Conservation (phyloP, 805 yeast species). For the Ogataea philodendri region DNA sequence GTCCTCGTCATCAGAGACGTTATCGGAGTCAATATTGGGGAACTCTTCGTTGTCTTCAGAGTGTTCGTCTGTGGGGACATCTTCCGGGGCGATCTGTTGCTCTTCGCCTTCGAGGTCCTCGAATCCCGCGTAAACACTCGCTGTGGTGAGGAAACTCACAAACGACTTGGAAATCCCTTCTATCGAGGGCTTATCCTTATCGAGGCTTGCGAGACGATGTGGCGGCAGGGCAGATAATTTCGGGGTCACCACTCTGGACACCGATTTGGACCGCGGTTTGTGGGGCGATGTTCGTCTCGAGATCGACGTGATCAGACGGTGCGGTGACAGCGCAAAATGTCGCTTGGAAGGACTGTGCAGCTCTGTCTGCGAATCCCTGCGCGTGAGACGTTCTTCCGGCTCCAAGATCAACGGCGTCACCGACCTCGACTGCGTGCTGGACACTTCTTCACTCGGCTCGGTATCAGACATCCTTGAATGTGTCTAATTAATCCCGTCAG, state of each 20-base stretch:
- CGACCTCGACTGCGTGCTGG: not conserved
- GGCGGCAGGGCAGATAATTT: constrained; percentile 10
- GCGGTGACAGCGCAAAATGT: constrained; percentile 28
- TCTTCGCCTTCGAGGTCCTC: constrained; percentile 35
- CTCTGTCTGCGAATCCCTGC: constrained; percentile 11
- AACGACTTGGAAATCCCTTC: constrained; percentile 50
- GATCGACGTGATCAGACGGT: constrained; percentile 21
- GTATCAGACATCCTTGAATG: constrained; percentile 5
- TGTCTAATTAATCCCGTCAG: not conserved
- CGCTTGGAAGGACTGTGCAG: constrained; percentile 11
- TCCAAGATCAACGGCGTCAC: constrained; percentile 7
- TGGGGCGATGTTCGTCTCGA: constrained; percentile 22
- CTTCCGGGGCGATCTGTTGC: constrained; percentile 28
- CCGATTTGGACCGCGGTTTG: constrained; percentile 13
- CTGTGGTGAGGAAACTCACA: constrained; percentile 54
- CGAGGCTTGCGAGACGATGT: constrained; percentile 11
- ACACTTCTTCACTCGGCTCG: constrained; percentile 4
- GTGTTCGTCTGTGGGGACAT: constrained; percentile 24
- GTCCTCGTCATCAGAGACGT: constrained; percentile 4
- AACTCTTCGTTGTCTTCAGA: constrained; percentile 16
- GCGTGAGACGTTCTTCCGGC: constrained; percentile 11
- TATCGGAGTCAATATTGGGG: constrained; percentile 1
- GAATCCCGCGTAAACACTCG: constrained; percentile 49
- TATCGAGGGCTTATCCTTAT: constrained; percentile 21
- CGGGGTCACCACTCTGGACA: constrained; percentile 12